A percentile compares a stretch with the other conserved stretches of the same genome.
phyloP scores from a whole-genome alignment of 495 filamentous ascomycete species.

The Hyaloscypha bicolor region DNA sequence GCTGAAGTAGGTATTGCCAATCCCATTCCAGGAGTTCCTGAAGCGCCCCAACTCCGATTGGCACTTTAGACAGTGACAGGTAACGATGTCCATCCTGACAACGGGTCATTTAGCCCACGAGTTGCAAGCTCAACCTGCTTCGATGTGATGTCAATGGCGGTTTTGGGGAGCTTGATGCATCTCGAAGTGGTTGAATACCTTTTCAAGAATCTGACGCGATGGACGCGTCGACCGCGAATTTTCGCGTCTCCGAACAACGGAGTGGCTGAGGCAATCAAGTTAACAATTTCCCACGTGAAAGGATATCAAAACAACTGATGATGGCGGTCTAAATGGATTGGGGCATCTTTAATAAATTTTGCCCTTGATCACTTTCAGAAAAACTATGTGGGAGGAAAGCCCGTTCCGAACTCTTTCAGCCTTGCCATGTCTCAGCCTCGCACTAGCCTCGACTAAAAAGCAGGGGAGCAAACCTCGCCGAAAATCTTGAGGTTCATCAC shows the following conservation, averaged over 20 bases:
- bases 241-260: slow-evolving; percentile 6
- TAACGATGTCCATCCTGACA: slow-evolving; percentile 24
- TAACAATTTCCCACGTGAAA: too few relatives aligned
- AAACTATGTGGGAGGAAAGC: too few relatives aligned
- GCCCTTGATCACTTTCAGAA: too few relatives aligned
- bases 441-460: slow-evolving; percentile 17
- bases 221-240: slow-evolving; percentile 20
- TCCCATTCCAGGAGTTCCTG: slow-evolving; percentile 45
- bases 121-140: too few relatives aligned
- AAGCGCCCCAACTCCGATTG: slow-evolving; percentile 38
- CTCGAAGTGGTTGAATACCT: background rate
- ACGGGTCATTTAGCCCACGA: too few relatives aligned
- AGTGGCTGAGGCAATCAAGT: background rate
- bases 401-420: too few relatives aligned
- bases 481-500: background rate
- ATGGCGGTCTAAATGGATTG: too few relatives aligned
- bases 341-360: too few relatives aligned
- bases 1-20: slow-evolving; percentile 46
- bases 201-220: background rate
- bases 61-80: slow-evolving; percentile 45
- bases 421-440: background rate
- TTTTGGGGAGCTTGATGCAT: too few relatives aligned
- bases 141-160: too few relatives aligned
- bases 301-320: too few relatives aligned
- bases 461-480: slow-evolving; percentile 1